Percentiles rank a stretch among this genome's conserved stretches.
These are phyloP conservation scores for Colletotrichum liaoningense DNA, from an alignment of 2,329 filamentous ascomycete species.

Conservation along the genomic window DNA sequence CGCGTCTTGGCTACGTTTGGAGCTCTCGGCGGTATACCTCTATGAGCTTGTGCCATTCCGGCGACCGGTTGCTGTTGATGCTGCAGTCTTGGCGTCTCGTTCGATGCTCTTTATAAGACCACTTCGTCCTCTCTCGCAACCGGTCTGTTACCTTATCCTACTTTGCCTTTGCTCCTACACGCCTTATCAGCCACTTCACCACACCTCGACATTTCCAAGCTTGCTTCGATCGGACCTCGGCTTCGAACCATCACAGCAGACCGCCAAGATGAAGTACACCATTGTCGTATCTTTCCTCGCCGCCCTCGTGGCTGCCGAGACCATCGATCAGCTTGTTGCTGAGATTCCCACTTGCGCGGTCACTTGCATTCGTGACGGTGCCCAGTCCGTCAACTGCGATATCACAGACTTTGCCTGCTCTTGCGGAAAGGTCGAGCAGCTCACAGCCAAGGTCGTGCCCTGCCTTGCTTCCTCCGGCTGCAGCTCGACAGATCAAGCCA, in stretches of 20 bases:
- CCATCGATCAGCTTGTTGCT: slow-evolving; percentile 40
- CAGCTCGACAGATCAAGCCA: slow-evolving; percentile 46
- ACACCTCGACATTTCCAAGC: not conserved
- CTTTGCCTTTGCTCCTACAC: not conserved
- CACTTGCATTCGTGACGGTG: slow-evolving; percentile 48
- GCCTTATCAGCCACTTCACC: not conserved
- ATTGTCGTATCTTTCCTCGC: slow-evolving; percentile 41
- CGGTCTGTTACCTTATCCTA: not conserved
- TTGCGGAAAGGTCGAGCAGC: slow-evolving; percentile 48
- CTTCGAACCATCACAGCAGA: not conserved
- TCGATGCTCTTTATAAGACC: slow-evolving; percentile 13
- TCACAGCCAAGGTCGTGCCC: slow-evolving; percentile 47
- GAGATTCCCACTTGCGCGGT: slow-evolving; percentile 53
- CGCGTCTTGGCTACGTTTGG: slow-evolving; percentile 5
- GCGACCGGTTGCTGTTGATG: not conserved
- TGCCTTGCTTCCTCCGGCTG: slow-evolving; percentile 50
- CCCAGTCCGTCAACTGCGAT: slow-evolving; percentile 47
- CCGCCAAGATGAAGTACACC: slow-evolving; percentile 46
- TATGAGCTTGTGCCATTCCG: not conserved
- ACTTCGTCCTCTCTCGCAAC: not conserved
- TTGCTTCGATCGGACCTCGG: not conserved
- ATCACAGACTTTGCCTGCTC: slow-evolving; percentile 50
- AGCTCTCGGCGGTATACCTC: not conserved
- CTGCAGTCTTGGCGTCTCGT: not conserved
- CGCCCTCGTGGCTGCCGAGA: slow-evolving; percentile 39